phyloP scores from a whole-genome alignment of 2,329 filamentous ascomycete species.

The Acrodontium crateriforme region DNA sequence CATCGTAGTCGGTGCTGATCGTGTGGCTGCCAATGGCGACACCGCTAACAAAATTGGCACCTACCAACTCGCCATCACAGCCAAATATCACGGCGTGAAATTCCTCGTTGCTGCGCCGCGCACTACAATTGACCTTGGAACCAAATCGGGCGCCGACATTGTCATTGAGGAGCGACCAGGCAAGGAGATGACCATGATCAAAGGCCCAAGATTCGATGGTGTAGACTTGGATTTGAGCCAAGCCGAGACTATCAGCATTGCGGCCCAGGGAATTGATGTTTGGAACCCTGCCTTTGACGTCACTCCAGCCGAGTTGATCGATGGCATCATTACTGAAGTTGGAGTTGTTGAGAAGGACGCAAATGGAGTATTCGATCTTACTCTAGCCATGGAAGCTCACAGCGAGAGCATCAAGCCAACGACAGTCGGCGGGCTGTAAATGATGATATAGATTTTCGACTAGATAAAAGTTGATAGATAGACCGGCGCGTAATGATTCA shows the following conservation, averaged over 20 bases:
- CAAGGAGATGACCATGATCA: slow-evolving; percentile 73
- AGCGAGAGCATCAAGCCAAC: slow-evolving; percentile 21
- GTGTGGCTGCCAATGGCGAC: slow-evolving; percentile 91
- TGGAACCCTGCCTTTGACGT: slow-evolving; percentile 99
- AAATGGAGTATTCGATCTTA: slow-evolving; percentile 51
- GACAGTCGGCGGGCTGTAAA: slow-evolving; percentile 18
- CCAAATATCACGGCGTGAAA: slow-evolving; percentile 74
- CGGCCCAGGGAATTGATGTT: slow-evolving; percentile 60
- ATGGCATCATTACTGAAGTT: slow-evolving; percentile 86
- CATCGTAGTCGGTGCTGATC: slow-evolving; percentile 86
- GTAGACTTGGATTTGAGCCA: slow-evolving; percentile 48
- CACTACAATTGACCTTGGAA: slow-evolving; percentile 81
- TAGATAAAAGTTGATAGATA: too few species aligned
- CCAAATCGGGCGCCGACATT: slow-evolving; percentile 63
- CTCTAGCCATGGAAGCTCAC: slow-evolving; percentile 19
- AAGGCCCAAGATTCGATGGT: slow-evolving; percentile 51
- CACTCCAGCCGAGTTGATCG: slow-evolving; percentile 76
- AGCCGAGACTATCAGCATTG: slow-evolving; percentile 64
- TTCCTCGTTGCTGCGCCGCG: slow-evolving; percentile 91
- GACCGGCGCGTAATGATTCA: too few species aligned
- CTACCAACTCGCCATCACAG: slow-evolving; percentile 82
- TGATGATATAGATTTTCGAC: too few species aligned
- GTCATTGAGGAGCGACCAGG: slow-evolving; percentile 76
- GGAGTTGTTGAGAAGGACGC: slow-evolving; percentile 68
- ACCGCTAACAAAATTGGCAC: slow-evolving; percentile 98